Evolutionary conservation across 2,329 filamentous ascomycete species (phyloP).

Genomic region (Nigrospora sphaerica): DNA sequence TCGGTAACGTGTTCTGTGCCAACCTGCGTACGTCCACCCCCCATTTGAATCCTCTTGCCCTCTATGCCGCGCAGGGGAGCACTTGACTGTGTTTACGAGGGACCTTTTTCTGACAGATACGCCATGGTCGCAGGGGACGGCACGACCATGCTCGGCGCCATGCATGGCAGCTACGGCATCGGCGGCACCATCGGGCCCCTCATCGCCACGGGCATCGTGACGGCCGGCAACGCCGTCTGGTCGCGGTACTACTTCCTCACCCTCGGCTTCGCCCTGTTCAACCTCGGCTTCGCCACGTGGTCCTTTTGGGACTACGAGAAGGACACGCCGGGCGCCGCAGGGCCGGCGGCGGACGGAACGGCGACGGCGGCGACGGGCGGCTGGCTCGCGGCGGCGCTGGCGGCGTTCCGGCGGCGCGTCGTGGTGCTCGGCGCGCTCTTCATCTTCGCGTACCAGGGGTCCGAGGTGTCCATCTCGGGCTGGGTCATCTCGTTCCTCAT

Average conservation of each 20-base stretch:
- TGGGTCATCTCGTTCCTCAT: constrained; percentile 87
- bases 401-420: constrained; percentile 43
- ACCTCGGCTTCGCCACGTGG: constrained; percentile 54
- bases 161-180: constrained; percentile 63
- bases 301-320: constrained; percentile 64
- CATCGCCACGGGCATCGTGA: constrained; percentile 66
- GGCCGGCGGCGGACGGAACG: neutral
- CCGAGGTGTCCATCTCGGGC: constrained; percentile 75
- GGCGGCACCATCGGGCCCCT: constrained; percentile 63
- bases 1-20: constrained; percentile 53
- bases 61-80: neutral
- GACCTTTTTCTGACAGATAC: no score
- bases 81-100: no score
- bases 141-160: constrained; percentile 49
- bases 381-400: constrained; percentile 32
- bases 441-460: constrained; percentile 81
- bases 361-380: constrained; percentile 10
- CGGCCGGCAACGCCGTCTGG: constrained; percentile 52
- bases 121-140: constrained; percentile 26
- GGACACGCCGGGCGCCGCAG: constrained; percentile 32
- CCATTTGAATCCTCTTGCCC: neutral
- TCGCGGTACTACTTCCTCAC: constrained; percentile 66
- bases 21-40: constrained; percentile 27
- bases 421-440: constrained; percentile 72
- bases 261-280: constrained; percentile 49